Conservation (phyloP, 2,329 filamentous ascomycete species). For the Atkinsonella hypoxylon region DNA sequence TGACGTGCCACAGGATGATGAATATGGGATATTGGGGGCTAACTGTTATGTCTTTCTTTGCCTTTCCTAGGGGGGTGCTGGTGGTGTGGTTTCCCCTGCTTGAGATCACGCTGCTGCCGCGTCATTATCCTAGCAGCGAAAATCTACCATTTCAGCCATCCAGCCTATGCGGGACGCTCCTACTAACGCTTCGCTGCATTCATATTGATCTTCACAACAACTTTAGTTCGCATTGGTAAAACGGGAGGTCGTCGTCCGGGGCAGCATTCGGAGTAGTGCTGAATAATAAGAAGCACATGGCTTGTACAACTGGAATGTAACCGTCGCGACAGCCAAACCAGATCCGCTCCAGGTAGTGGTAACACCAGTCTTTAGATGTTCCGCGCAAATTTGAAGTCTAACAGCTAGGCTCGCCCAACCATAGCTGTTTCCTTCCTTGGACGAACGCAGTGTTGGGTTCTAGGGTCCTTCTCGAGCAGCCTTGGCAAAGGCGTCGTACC, state of each 20-base stretch:
- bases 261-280: not conserved
- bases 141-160: constrained; percentile 2
- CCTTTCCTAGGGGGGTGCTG: not conserved
- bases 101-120: not conserved
- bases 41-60: not conserved
- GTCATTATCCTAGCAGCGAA: not conserved
- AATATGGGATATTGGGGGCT: not conserved
- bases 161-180: not conserved
- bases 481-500: not conserved
- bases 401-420: not conserved
- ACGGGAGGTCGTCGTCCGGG: not conserved
- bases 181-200: not conserved
- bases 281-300: not conserved
- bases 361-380: not conserved
- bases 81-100: not conserved
- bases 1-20: not conserved
- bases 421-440: not conserved
- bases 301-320: not conserved
- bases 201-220: not conserved
- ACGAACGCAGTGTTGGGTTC: not conserved
- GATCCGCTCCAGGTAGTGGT: not conserved
- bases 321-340: not conserved
- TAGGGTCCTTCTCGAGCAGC: not conserved
- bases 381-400: not conserved
- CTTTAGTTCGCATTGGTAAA: not conserved